These are phyloP conservation scores for Kurtzmaniella cleridarum DNA, from an alignment of 805 yeast genomes.

Conservation along the genomic window DNA sequence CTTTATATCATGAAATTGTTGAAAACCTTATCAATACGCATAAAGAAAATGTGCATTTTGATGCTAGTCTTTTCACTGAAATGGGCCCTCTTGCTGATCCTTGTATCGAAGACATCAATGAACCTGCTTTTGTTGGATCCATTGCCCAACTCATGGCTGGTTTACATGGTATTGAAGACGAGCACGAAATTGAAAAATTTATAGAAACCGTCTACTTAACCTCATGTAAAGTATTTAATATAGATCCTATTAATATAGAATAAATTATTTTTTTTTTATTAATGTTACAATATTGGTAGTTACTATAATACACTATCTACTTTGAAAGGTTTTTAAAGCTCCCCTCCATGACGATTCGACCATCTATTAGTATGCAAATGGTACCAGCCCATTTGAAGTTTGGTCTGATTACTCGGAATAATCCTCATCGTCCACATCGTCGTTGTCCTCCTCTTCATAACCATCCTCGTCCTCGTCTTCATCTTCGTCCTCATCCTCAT, in stretches of 20 bases:
- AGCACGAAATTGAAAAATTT: conserved; percentile 24
- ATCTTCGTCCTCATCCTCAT: conserved; percentile 14
- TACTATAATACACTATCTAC: neutral
- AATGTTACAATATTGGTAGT: conserved; percentile 3
- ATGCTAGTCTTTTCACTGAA: conserved; percentile 5
- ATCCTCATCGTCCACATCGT: neutral
- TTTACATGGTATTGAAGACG: conserved; percentile 23
- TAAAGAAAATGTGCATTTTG: conserved; percentile 19
- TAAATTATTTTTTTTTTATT: conserved; percentile 1
- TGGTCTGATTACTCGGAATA: neutral
- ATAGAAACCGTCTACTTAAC: conserved; percentile 32
- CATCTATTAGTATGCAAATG: neutral
- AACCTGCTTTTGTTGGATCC: conserved; percentile 80
- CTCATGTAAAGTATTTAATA: conserved; percentile 26
- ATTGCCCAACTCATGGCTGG: conserved; percentile 54
- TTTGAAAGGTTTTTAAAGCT: too few species aligned
- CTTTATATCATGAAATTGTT: conserved; percentile 21
- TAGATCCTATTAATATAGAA: neutral
- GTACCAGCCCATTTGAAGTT: neutral
- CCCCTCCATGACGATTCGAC: neutral
- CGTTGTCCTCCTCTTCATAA: conserved; percentile 6
- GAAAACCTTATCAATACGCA: conserved; percentile 6
- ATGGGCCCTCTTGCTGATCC: conserved; percentile 32
- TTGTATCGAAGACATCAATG: conserved; percentile 79
- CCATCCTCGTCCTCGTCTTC: conserved; percentile 13